Conservation (phyloP, 164 flowering plant genomes). For the Aristolochia fimbriata region DNA sequence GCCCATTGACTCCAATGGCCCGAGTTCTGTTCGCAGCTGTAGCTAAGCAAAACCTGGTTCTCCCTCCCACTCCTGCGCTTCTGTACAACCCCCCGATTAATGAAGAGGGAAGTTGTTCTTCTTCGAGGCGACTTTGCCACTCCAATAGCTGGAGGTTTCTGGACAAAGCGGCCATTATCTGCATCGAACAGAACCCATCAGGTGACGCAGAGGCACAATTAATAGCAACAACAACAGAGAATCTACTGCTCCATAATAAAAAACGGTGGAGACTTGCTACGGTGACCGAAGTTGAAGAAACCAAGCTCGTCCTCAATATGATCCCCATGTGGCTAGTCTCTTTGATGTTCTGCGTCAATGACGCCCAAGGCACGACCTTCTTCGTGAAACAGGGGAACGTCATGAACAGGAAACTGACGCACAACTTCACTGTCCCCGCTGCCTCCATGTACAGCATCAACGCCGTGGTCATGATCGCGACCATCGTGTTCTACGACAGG, state of each 20-base stretch:
- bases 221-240: slow-evolving; percentile 13
- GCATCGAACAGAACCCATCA: slow-evolving; percentile 21
- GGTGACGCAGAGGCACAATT: slow-evolving; percentile 9
- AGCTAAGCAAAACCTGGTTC: slow-evolving; percentile 49
- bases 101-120: slow-evolving; percentile 18
- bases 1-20: slow-evolving; percentile 89
- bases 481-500: slow-evolving; percentile 44
- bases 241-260: too few species aligned
- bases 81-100: too few species aligned
- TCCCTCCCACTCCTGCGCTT: slow-evolving; percentile 35
- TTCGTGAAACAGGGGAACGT: slow-evolving; percentile 83
- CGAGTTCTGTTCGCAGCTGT: slow-evolving; percentile 69
- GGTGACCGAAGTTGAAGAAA: too few species aligned
- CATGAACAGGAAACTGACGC: too few species aligned
- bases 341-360: slow-evolving; percentile 40
- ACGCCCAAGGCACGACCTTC: slow-evolving; percentile 62
- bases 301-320: slow-evolving; percentile 49
- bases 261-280: slow-evolving; percentile 64
- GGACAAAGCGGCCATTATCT: slow-evolving; percentile 88
- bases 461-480: slow-evolving; percentile 34
- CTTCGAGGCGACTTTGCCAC: slow-evolving; percentile 45
- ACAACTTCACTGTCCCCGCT: too few species aligned
- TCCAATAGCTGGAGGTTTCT: too few species aligned
- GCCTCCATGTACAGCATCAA: slow-evolving; percentile 30
- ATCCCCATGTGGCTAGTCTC: slow-evolving; percentile 61